Conservation (phyloP, 176 grass and related monocot species). For the Triticum aestivum region DNA sequence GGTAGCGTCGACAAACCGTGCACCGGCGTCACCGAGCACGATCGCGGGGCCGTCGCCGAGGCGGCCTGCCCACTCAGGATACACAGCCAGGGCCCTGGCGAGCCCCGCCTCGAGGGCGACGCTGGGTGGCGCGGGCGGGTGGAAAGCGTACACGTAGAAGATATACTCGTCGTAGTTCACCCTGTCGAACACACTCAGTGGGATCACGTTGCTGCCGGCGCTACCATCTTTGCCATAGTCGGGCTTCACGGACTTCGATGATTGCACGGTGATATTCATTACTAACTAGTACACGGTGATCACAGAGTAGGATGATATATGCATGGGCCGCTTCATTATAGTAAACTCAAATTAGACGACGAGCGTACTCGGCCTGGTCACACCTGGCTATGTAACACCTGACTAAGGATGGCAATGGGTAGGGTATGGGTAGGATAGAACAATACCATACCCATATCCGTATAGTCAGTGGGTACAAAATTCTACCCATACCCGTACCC, state of each 20-base stretch:
- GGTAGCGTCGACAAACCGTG: neutral
- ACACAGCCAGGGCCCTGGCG: constrained; percentile 22
- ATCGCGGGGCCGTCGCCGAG: neutral
- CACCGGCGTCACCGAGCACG: constrained; percentile 28
- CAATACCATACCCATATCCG: too few relatives aligned
- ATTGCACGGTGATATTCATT: neutral
- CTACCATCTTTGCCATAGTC: neutral
- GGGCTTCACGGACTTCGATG: neutral
- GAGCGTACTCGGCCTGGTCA: neutral
- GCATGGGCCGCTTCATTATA: neutral
- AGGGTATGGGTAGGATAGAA: too few relatives aligned
- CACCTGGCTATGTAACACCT: neutral
- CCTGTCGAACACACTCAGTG: constrained; percentile 15
- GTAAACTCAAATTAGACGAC: neutral
- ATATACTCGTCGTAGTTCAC: neutral
- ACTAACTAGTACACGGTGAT: too few relatives aligned
- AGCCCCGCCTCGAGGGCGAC: neutral
- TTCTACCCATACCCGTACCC: too few relatives aligned
- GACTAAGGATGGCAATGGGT: too few relatives aligned
- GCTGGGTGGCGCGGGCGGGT: neutral
- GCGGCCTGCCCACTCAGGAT: constrained; percentile 23
- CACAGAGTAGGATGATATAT: neutral
- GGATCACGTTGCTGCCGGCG: neutral
- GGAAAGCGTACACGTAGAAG: constrained; percentile 24
- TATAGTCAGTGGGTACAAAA: too few relatives aligned